phyloP scores from a whole-genome alignment of 1,284 basidiomycete genomes.

The Amylostereum areolatum region DNA sequence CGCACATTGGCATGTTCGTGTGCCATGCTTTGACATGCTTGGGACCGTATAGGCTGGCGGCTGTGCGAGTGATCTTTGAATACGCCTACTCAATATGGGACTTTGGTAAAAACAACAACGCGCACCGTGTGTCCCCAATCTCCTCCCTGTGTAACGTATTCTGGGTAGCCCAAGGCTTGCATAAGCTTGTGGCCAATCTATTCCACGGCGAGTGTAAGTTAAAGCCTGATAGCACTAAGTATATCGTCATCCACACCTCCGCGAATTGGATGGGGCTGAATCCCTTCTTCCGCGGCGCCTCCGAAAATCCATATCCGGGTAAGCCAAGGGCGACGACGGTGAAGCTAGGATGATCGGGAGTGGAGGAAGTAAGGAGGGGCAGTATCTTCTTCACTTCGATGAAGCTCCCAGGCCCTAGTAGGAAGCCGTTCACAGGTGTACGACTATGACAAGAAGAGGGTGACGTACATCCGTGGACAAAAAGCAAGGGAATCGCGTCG shows the following conservation, averaged over 20 bases:
- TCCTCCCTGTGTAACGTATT: slow-evolving; percentile 44
- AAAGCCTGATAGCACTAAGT: slow-evolving; percentile 1
- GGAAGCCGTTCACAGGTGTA: background rate
- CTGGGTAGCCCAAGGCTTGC: slow-evolving; percentile 37
- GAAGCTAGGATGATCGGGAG: slow-evolving; percentile 28
- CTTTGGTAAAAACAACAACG: too few species aligned
- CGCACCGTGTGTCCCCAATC: slow-evolving; percentile 39
- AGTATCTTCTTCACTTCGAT: slow-evolving; percentile 31
- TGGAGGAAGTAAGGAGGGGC: slow-evolving; percentile 17
- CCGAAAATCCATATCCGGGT: slow-evolving; percentile 34
- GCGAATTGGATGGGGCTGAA: slow-evolving; percentile 28
- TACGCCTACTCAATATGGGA: background rate
- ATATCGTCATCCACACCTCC: slow-evolving; percentile 13
- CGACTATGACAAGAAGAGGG: background rate
- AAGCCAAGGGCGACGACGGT: slow-evolving; percentile 40
- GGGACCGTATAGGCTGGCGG: slow-evolving; percentile 23
- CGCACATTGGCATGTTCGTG: slow-evolving; percentile 28
- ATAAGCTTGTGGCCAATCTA: slow-evolving; percentile 40
- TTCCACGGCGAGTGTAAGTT: too few species aligned
- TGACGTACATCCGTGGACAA: slow-evolving; percentile 40
- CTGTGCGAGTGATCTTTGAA: slow-evolving; percentile 24
- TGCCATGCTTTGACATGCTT: slow-evolving; percentile 31
- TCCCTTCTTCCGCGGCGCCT: slow-evolving; percentile 24
- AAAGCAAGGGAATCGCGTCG: slow-evolving; percentile 38
- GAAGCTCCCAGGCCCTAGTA: slow-evolving; percentile 38